phyloP scores from a whole-genome alignment of 805 yeast species.

The Sugiyamaella marilandica region DNA sequence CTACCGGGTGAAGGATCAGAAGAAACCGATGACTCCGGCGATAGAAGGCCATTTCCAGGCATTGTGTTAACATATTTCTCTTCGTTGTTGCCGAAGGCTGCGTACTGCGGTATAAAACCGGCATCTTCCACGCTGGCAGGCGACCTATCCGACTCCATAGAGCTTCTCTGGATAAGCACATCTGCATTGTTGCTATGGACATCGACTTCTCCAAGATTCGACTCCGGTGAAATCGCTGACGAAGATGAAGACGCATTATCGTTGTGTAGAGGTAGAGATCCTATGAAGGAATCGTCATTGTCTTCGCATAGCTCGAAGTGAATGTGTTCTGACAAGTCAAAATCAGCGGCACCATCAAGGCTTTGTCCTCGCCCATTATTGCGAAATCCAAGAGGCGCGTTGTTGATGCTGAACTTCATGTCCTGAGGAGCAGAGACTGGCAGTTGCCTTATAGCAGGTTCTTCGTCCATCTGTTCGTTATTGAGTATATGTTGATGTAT shows the following conservation, averaged over 20 bases:
- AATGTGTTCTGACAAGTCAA: conserved; percentile 24
- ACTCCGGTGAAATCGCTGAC: conserved; percentile 3
- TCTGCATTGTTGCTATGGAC: not conserved
- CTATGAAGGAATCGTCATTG: conserved; percentile 3
- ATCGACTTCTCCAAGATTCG: conserved; percentile 1
- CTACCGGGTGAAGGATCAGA: not conserved
- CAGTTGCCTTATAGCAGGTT: not conserved
- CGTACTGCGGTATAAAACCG: not conserved
- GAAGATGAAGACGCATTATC: conserved; percentile 5
- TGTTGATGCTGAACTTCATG: not conserved
- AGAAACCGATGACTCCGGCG: not conserved
- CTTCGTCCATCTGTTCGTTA: conserved; percentile 7
- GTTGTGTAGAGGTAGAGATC: not conserved
- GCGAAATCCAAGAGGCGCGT: not conserved
- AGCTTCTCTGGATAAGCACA: not conserved
- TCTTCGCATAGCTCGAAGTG: conserved; percentile 23
- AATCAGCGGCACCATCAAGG: conserved; percentile 3
- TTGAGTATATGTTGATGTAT: conserved; percentile 19
- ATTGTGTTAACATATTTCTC: not conserved
- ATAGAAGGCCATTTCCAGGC: not conserved
- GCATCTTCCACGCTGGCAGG: not conserved
- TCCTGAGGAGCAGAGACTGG: not conserved
- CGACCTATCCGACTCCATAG: conserved; percentile 3
- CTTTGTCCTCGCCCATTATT: not conserved
- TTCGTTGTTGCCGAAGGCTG: not conserved